Conservation (phyloP, 805 yeast genomes). For the Cyberlindnera euphorbiiphila region DNA sequence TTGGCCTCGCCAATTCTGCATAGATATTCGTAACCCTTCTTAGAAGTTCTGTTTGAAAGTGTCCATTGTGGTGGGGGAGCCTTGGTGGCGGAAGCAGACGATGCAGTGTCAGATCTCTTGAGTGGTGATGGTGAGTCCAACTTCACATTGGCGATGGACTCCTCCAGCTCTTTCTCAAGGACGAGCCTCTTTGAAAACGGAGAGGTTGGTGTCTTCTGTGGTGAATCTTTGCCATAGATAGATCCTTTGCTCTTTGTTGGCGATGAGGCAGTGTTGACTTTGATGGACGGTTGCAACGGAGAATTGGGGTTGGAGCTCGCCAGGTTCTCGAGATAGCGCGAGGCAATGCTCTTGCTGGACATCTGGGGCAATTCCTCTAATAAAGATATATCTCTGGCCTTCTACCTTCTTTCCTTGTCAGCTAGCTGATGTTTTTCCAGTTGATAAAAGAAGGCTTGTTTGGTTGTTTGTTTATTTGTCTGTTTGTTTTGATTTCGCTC, state of each 20-base stretch:
- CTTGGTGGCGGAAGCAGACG: neutral
- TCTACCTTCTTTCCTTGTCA: too few species aligned
- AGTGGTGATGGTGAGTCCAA: slow-evolving; percentile 28
- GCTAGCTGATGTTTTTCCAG: too few species aligned
- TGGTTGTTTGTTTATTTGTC: slow-evolving; percentile 1
- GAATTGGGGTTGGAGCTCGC: slow-evolving; percentile 5
- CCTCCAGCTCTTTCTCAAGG: slow-evolving; percentile 15
- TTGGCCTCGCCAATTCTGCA: slow-evolving; percentile 82
- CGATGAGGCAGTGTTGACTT: slow-evolving; percentile 14
- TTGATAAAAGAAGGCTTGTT: too few species aligned
- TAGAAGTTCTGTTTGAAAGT: slow-evolving; percentile 13
- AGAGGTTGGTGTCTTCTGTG: neutral
- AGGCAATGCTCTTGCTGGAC: slow-evolving; percentile 22
- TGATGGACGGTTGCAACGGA: slow-evolving; percentile 22
- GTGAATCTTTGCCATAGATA: slow-evolving; percentile 1
- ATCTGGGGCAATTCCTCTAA: too few species aligned
- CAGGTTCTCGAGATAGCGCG: slow-evolving; percentile 27
- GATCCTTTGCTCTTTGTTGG: slow-evolving; percentile 2
- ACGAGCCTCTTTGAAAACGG: slow-evolving; percentile 10
- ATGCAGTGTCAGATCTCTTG: slow-evolving; percentile 15
- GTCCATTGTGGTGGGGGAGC: slow-evolving; percentile 17
- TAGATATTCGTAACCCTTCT: slow-evolving; percentile 68
- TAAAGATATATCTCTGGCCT: too few species aligned
- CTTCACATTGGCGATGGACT: slow-evolving; percentile 22
- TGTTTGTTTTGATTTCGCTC: slow-evolving; percentile 11